Conservation (phyloP, 2,329 filamentous ascomycete species). For the Ophiobolus disseminans region DNA sequence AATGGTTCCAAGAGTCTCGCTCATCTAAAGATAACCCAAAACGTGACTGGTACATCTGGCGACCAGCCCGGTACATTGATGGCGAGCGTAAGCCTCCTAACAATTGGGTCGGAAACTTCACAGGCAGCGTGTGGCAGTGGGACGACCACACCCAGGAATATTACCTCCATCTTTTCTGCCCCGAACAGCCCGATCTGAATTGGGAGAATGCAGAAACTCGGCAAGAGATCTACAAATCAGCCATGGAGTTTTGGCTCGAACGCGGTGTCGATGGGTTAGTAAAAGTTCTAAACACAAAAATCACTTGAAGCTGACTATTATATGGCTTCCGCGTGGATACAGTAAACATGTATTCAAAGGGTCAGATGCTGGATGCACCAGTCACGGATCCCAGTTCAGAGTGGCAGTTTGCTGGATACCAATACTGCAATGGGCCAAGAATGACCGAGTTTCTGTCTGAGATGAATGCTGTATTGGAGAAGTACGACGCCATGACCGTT, state of each 20-base stretch:
- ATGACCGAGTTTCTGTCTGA: conserved; percentile 73
- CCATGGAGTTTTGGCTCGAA: conserved; percentile 81
- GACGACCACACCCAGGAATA: conserved; percentile 75
- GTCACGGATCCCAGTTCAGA: conserved; percentile 39
- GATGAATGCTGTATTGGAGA: conserved; percentile 65
- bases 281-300: no score
- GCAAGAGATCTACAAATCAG: conserved; percentile 69
- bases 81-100: conserved; percentile 74
- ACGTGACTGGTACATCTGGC: conserved; percentile 65
- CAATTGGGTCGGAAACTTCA: conserved; percentile 74
- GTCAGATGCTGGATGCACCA: conserved; percentile 42
- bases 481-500: conserved; percentile 73
- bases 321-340: conserved; percentile 53
- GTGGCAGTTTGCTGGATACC: conserved; percentile 49
- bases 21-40: conserved; percentile 59
- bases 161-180: conserved; percentile 77
- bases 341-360: conserved; percentile 49
- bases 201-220: conserved; percentile 76
- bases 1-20: conserved; percentile 65
- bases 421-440: conserved; percentile 71
- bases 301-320: no score
- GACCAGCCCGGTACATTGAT: conserved; percentile 54
- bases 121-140: conserved; percentile 71
- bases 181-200: conserved; percentile 83
- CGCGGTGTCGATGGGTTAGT: conserved; percentile 70